Evolutionary conservation across 495 filamentous ascomycete species (phyloP).

Genomic region (Chlorociboria aeruginascens): DNA sequence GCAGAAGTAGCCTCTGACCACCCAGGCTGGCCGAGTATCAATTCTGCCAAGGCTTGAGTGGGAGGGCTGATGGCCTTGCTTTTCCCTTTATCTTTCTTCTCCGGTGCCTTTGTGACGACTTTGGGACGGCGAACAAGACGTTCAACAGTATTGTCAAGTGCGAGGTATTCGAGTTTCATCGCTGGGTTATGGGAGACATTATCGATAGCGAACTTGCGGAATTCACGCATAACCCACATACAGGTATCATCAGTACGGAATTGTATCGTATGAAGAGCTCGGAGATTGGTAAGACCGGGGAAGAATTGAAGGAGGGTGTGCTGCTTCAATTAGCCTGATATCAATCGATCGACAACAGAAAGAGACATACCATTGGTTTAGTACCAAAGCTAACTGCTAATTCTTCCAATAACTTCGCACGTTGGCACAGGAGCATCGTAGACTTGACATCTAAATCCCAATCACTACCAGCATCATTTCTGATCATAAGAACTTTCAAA

Average conservation of each 20-base stretch:
- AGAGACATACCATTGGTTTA: constrained; percentile 33
- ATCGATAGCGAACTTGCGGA: constrained; percentile 39
- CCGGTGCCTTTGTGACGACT: neutral
- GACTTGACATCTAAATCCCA: constrained; percentile 46
- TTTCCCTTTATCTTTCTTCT: constrained; percentile 17
- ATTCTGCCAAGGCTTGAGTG: neutral
- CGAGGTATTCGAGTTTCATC: constrained; percentile 40
- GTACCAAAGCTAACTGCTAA: constrained; percentile 40
- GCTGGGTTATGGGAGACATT: constrained; percentile 36
- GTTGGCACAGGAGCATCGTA: constrained; percentile 33
- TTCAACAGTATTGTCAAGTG: constrained; percentile 32
- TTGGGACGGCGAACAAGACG: constrained; percentile 25
- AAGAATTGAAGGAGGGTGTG: constrained; percentile 41
- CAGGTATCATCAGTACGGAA: constrained; percentile 39
- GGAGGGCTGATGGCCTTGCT: neutral
- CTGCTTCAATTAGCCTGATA: constrained; percentile 19
- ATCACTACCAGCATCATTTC: constrained; percentile 31
- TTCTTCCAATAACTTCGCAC: constrained; percentile 36
- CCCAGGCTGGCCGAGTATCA: neutral
- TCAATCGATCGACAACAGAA: neutral
- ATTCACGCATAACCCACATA: constrained; percentile 33
- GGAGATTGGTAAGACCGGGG: constrained; percentile 31
- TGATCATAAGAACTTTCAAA: constrained; percentile 35
- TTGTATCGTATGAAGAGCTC: constrained; percentile 38
- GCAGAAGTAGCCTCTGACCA: neutral